Base-by-base conservation (phyloP, 1,284 basidiomycete species). In the Pseudomicrostroma phylloplanum region DNA sequence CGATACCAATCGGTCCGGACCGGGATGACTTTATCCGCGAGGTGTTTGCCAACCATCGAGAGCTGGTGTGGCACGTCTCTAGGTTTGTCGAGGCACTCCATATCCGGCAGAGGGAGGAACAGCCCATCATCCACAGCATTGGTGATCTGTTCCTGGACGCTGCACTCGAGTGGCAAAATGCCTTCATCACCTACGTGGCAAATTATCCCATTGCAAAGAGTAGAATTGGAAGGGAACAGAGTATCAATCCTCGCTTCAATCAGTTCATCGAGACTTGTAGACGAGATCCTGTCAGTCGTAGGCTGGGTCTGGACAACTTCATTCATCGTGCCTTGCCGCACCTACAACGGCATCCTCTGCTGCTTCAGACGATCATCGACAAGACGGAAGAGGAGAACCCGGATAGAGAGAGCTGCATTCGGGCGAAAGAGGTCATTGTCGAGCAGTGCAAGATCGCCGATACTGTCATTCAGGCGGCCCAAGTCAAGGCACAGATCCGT, bases 61-160 rank as follows among this genome's bases (percentile, higher is more conserved):
- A 92, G 69, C 81, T 98, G 11, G 86, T 89, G 1, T 87, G 89
- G 73, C 89, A 89, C 70, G 93, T 91, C 67, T 84, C 86, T 11
- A 83, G 86, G 1, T 82, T 97, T 23, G 83, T 97, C 26, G 91
- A 96, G 72, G 85, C 88, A 40, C 85, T 97, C 81, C 87, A 88
- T 60, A 88, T 92, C 23, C 86, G 92, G 26, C 90, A 96, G 76
- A 84, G 91, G 55, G 92, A 96, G 79, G 88, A 93, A 71, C 84
- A 84, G 17, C 89, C 90, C 0, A 84, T 96, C 56, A 88, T 96
- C 49, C 86, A 88, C 66, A 84, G 84, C 54, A 89, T 97, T 54
- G 94, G 93, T 0, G 92, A 97, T 76, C 86, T 97, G 58, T 90
- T 96, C 74, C 82, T 96, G 56, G 86, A 88, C 17, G 89, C 91